phyloP scores from a whole-genome alignment of 73 alveolate genomes.

The Paramecium primaurelia region DNA sequence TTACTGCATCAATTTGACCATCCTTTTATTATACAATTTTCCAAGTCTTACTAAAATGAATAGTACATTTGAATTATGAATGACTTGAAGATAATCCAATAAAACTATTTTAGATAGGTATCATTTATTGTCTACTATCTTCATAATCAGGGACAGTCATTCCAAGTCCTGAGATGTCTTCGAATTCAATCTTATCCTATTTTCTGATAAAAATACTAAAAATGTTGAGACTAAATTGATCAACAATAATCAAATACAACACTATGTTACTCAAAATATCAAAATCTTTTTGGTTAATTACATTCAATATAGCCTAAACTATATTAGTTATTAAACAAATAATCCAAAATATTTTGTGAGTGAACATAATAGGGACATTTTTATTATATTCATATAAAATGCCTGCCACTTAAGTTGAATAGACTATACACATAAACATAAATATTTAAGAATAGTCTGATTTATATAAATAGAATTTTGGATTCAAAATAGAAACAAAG shows the following conservation, averaged over 20 bases:
- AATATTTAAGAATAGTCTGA: not conserved
- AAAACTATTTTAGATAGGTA: conserved; percentile 6
- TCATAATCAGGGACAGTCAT: not conserved
- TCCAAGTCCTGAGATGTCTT: not conserved
- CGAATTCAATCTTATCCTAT: conserved; percentile 4
- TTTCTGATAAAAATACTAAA: not conserved
- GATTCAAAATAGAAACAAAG: not conserved
- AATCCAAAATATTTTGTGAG: not conserved
- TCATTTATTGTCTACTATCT: not conserved
- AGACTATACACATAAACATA: not conserved
- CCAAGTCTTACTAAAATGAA: conserved; percentile 10
- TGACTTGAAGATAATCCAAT: not conserved
- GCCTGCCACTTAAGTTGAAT: not conserved
- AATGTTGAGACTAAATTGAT: not conserved
- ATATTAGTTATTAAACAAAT: not conserved
- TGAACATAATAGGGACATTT: not conserved
- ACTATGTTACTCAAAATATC: not conserved
- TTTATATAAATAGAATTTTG: not conserved
- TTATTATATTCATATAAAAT: not conserved
- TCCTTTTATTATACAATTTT: not conserved
- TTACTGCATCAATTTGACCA: not conserved
- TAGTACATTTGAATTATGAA: not conserved
- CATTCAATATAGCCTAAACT: not conserved
- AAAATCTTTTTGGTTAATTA: not conserved
- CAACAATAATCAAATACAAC: not conserved